Evolutionary conservation across 2,329 filamentous ascomycete species (phyloP), one percentile per base, ranked within the genome.

Genomic region (Lasiodiplodia hormozganensis): DNA sequence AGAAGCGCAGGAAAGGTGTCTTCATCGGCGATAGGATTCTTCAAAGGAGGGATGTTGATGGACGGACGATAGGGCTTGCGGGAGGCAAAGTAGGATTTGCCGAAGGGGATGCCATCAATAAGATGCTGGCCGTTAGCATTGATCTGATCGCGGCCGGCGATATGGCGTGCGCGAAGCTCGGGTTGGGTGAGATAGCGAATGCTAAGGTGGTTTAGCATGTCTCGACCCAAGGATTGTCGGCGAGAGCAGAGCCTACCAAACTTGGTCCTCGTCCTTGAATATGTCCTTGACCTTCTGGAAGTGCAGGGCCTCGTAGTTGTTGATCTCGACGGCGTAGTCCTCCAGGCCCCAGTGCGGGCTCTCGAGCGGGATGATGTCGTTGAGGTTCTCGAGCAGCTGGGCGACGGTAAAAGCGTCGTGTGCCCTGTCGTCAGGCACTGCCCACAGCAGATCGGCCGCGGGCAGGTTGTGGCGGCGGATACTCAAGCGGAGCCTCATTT

Each of bases 81-180:
- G 10, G 95, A 81, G n/a, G 60, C 4, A 11, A 64, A 25, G 75
- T 89, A 89, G 0, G 91, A 89, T 69, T 90, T 87, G 2, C 95
- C 94, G 77, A 95, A 97, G 0, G 93, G 87, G 23, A 97, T 84
- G 3, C 95, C 94, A 76, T 98, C 95, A 12, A 96, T 86, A 6
- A 97, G 84, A 76, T 94, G 94, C 72, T 86, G 90, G 4, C 95
- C 94, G 77, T 93, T 91, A 2, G 82, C 74, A 0, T 91, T 89
- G 65, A 97, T 96, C 78, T 97, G 94, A 71, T 91, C 85, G 58
- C 95, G 88, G 31, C 95, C 94, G 68, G 88, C 90, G 12, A 96
- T 81, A 66, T 88, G 88, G 72, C 94, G 86, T 58, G 89, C 86
- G 74, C 89, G 88, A 10, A 96, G 80, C 76, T 98, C 95, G 53